Evolutionary conservation across 805 yeast genomes (phyloP).

Genomic region (Kodamaea jinghongensis): DNA sequence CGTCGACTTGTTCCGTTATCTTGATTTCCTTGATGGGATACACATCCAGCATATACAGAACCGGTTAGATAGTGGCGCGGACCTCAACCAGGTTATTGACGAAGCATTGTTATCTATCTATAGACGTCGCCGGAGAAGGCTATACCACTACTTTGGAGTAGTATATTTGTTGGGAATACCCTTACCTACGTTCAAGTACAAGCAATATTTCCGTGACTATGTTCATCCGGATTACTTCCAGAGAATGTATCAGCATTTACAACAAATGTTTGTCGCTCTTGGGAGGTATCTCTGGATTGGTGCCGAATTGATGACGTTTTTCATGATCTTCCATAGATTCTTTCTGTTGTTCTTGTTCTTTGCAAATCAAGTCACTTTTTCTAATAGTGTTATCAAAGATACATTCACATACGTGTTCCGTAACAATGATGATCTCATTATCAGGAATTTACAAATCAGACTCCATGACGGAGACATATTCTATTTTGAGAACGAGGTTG

Average conservation of each 20-base stretch:
- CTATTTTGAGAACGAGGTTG: constrained; percentile 7
- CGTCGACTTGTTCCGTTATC: constrained; percentile 21
- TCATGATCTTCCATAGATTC: constrained; percentile 19
- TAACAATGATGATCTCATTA: constrained; percentile 15
- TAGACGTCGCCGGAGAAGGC: constrained; percentile 11
- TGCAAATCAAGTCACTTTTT: constrained; percentile 28
- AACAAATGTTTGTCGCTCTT: neutral
- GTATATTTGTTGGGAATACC: constrained; percentile 7
- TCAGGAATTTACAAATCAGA: constrained; percentile 11
- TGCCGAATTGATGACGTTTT: constrained; percentile 12
- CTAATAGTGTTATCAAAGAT: constrained; percentile 25
- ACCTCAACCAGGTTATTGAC: constrained; percentile 12
- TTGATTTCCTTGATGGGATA: constrained; percentile 18
- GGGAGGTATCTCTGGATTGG: constrained; percentile 9
- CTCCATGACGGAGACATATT: constrained; percentile 12
- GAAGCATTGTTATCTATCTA: constrained; percentile 4
- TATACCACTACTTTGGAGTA: constrained; percentile 10
- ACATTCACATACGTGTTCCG: constrained; percentile 25
- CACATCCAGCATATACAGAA: constrained; percentile 12
- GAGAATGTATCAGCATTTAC: no score
- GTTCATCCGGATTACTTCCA: constrained; percentile 7
- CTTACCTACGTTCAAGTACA: constrained; percentile 16
- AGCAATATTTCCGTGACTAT: constrained; percentile 16
- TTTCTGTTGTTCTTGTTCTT: constrained; percentile 19
- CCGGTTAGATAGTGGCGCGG: constrained; percentile 8